Conservation (phyloP, 108 stramenopile species). For the Skeletonema costatum region DNA sequence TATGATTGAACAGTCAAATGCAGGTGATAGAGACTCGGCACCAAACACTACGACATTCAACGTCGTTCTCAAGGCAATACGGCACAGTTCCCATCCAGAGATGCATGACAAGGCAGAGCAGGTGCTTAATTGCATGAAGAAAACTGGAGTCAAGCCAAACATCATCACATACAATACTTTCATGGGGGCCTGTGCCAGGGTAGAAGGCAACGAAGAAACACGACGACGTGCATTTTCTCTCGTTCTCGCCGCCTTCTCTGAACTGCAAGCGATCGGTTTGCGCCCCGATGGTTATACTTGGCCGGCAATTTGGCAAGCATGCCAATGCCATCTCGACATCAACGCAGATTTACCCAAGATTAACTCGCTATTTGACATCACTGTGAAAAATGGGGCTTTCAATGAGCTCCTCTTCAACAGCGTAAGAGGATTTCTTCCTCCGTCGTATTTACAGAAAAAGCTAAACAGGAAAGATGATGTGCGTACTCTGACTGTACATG, state of each 20-base stretch:
- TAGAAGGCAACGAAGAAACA: conserved; percentile 7
- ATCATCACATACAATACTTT: conserved; percentile 49
- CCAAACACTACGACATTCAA: conserved; percentile 46
- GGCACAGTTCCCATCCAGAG: conserved; percentile 20
- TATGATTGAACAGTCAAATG: conserved; percentile 36
- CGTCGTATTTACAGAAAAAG: conserved; percentile 39
- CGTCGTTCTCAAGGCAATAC: conserved; percentile 39
- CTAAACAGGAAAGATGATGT: conserved; percentile 19
- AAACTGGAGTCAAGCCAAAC: conserved; percentile 32
- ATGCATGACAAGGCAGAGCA: conserved; percentile 50
- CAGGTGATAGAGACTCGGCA: conserved; percentile 31
- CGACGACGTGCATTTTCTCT: conserved; percentile 21
- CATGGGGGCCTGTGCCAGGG: conserved; percentile 37
- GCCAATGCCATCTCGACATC: conserved; percentile 27
- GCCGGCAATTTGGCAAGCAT: conserved; percentile 46
- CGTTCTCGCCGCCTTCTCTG: conserved; percentile 24
- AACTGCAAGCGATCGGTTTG: conserved; percentile 18
- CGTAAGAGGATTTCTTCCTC: conserved; percentile 33
- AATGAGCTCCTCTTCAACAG: conserved; percentile 42
- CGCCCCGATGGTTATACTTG: conserved; percentile 40
- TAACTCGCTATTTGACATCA: conserved; percentile 36
- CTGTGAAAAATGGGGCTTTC: conserved; percentile 19
- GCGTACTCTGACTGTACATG: conserved; percentile 19
- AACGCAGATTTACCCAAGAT: conserved; percentile 31
- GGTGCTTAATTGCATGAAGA: conserved; percentile 55